Base-by-base conservation (phyloP, 768 basidiomycete genomes). In the Lactifluus echinatus region DNA sequence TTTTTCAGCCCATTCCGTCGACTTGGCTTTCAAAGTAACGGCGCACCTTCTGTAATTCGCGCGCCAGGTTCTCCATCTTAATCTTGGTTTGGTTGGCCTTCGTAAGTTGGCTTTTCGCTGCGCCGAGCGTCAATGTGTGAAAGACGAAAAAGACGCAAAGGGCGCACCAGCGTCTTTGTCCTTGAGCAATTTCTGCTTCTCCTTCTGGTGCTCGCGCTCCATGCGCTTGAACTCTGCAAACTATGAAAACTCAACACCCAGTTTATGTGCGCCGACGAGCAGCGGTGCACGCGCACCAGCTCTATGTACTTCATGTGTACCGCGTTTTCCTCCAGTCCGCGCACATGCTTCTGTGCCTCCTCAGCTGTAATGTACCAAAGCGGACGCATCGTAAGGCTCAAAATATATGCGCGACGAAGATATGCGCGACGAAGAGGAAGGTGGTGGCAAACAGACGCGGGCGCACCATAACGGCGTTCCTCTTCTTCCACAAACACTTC, bases 271-370 rank as follows among this genome's bases (percentile, higher is more conserved):
- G 40, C 40, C 48, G 19, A 50, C 37, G 57, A 53, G 40, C n/a
- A 28, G 34, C 44, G 43, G 46, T 60, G 60, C 53, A 40, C 31
- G 70, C 78, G 70, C 73, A 92, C 91, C 75, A 93, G 72, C 72
- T 93, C 91, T 66, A 93, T 82, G 72, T 93, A 93, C 72, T 90
- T 92, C 59, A 81, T 75, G 66, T 93, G 89, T 55, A 93, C 83
- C 44, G 82, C 85, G 63, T 83, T 89, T 70, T 92, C 89, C 61
- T 81, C 83, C 74, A 91, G 76, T 45, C 86, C 90, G 66, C 82
- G 87, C 65, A 93, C 87, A 2, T 85, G 83, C 71, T 86, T 87
- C 70, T 88, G 85, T 37, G 90, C 90, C 73, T 93, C 89, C 70
- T 93, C 90, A 48, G 89, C 90, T 93, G 57, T 31, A 57, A 52